Evolutionary conservation across 768 basidiomycete genomes (phyloP).

Genomic region (Xanthoconium stramineum): DNA sequence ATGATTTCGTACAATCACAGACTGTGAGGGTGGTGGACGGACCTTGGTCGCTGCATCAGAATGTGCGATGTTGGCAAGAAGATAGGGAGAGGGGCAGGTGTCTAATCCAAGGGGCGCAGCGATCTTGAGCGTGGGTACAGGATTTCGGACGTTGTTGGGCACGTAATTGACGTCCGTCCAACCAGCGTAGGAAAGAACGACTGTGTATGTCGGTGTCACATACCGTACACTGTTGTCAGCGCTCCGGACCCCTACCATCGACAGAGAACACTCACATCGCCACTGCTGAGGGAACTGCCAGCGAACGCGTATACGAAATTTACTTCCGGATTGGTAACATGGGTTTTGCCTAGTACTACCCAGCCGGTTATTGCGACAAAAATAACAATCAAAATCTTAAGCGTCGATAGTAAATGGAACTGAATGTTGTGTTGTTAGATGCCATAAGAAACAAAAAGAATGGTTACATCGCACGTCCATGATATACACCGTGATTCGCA

Average conservation of each 20-base stretch:
- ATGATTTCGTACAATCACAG: too few species aligned
- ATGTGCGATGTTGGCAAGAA: too few species aligned
- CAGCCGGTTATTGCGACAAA: conserved; percentile 57
- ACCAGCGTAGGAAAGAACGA: too few species aligned
- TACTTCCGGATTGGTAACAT: conserved; percentile 51
- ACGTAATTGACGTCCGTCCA: too few species aligned
- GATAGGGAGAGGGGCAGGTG: too few species aligned
- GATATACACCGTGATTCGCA: conserved; percentile 43
- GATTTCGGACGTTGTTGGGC: too few species aligned
- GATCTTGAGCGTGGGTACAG: too few species aligned
- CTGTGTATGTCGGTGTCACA: conserved; percentile 34
- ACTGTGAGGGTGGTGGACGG: too few species aligned
- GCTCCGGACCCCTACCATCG: not conserved
- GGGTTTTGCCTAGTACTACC: conserved; percentile 59
- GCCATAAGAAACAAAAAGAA: too few species aligned
- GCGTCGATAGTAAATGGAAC: conserved; percentile 41
- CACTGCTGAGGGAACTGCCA: conserved; percentile 51
- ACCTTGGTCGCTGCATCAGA: too few species aligned
- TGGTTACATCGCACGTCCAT: conserved; percentile 48
- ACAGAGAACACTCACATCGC: conserved; percentile 34
- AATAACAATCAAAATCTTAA: conserved; percentile 52
- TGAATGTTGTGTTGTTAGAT: conserved; percentile 10
- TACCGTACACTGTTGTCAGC: conserved; percentile 36
- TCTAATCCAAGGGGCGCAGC: too few species aligned
- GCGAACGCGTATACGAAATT: conserved; percentile 59